Conservation (phyloP, 495 filamentous ascomycete species). For the Penicillium crystallinum region DNA sequence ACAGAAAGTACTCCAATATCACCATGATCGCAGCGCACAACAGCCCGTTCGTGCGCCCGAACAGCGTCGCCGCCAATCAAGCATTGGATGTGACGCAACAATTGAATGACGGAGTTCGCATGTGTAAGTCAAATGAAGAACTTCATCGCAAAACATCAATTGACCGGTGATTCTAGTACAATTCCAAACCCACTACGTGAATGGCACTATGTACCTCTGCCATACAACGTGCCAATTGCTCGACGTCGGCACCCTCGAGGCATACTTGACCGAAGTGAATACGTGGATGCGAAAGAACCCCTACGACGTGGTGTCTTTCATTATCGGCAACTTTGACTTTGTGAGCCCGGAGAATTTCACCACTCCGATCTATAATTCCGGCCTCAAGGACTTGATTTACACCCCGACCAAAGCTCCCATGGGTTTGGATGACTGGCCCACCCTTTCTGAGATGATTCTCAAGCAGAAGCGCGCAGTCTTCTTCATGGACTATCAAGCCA, state of each 20-base stretch:
- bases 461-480: slow-evolving; percentile 55
- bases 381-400: slow-evolving; percentile 66
- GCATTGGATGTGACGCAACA: slow-evolving; percentile 62
- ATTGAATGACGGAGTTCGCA: slow-evolving; percentile 82
- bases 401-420: slow-evolving; percentile 65
- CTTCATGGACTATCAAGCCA: slow-evolving; percentile 79
- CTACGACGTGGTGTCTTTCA: slow-evolving; percentile 86
- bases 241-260: slow-evolving; percentile 69
- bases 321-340: slow-evolving; percentile 79
- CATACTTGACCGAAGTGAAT: slow-evolving; percentile 64
- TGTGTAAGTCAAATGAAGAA: slow-evolving; percentile 45
- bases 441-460: slow-evolving; percentile 72
- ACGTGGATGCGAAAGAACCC: slow-evolving; percentile 72
- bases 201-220: slow-evolving; percentile 57
- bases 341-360: slow-evolving; percentile 55
- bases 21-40: slow-evolving; percentile 85
- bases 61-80: slow-evolving; percentile 78
- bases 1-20: slow-evolving; percentile 79
- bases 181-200: slow-evolving; percentile 71
- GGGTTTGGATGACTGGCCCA: slow-evolving; percentile 75
- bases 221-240: slow-evolving; percentile 77
- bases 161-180: slow-evolving; percentile 52
- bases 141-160: background rate
- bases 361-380: slow-evolving; percentile 57
- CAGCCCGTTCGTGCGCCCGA: slow-evolving; percentile 66